Conservation (phyloP, 164 flowering plant genomes). For the Liquidambar formosana region DNA sequence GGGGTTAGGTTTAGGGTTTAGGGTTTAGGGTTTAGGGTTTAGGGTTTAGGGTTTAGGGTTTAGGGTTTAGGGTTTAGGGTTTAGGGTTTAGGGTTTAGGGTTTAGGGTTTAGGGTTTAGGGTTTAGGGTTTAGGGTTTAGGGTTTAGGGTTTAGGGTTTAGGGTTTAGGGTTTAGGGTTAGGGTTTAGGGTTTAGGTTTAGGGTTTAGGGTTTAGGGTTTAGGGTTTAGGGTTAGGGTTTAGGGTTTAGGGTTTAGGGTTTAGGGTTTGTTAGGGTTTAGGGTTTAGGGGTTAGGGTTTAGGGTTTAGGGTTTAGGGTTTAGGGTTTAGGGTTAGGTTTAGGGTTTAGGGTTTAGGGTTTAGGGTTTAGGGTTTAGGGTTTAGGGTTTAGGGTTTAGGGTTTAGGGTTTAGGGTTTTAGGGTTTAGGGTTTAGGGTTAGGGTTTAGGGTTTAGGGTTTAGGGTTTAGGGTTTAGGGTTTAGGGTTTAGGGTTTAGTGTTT, state of each 20-base stretch:
- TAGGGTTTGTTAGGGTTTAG: slow-evolving; percentile 23
- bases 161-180: no score
- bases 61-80: slow-evolving; percentile 13
- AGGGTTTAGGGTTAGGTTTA: slow-evolving; percentile 31
- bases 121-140: slow-evolving; percentile 3
- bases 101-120: slow-evolving; percentile 19
- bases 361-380: slow-evolving; percentile 18
- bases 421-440: slow-evolving; percentile 23
- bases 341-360: slow-evolving; percentile 22
- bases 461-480: slow-evolving; percentile 28
- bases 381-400: slow-evolving; percentile 23
- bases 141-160: slow-evolving; percentile 19
- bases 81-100: slow-evolving; percentile 15
- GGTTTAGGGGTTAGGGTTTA: slow-evolving; percentile 22
- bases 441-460: slow-evolving; percentile 25
- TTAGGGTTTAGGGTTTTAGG: slow-evolving; percentile 24
- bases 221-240: slow-evolving; percentile 20
- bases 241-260: slow-evolving; percentile 25
- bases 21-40: slow-evolving; percentile 28
- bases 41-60: slow-evolving; percentile 24
- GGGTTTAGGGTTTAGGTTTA: no score
- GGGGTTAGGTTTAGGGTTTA: slow-evolving; percentile 15
- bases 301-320: slow-evolving; percentile 36
- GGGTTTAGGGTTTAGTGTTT: slow-evolving; percentile 23
- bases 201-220: slow-evolving; percentile 18